Evolutionary conservation across 2,329 filamentous ascomycete species (phyloP).

Genomic region (Exophiala oligosperma): DNA sequence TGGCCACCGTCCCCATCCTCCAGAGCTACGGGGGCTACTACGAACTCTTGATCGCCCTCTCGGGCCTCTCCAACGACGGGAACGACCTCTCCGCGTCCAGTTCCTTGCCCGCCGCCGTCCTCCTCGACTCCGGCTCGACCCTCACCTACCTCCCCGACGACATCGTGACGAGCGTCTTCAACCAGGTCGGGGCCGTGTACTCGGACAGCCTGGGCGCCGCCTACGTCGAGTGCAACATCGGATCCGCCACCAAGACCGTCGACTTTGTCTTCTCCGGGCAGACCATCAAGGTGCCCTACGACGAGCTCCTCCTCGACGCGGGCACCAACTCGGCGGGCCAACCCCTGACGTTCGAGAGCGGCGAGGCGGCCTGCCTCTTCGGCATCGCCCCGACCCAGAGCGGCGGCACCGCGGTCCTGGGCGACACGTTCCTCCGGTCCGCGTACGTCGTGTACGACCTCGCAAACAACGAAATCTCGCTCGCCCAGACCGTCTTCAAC

Average conservation of each 20-base stretch:
- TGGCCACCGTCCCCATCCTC: constrained; percentile 69
- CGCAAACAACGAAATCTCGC: constrained; percentile 58
- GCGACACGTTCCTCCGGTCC: constrained; percentile 63
- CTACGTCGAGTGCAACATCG: constrained; percentile 55
- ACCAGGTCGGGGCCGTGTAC: constrained; percentile 60
- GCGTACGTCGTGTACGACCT: constrained; percentile 66
- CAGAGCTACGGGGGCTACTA: constrained; percentile 50
- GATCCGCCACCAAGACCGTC: constrained; percentile 50
- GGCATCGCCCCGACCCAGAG: constrained; percentile 53
- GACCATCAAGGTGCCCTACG: constrained; percentile 55
- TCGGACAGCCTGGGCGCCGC: constrained; percentile 53
- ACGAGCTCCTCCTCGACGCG: constrained; percentile 57
- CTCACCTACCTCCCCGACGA: constrained; percentile 65
- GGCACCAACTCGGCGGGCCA: constrained; percentile 42
- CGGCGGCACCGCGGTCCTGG: constrained; percentile 52
- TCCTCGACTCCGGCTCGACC: constrained; percentile 71
- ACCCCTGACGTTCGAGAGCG: constrained; percentile 36
- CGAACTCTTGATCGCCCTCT: constrained; percentile 71
- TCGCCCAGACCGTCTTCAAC: constrained; percentile 64
- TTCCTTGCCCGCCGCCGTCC: constrained; percentile 55
- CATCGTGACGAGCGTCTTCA: constrained; percentile 54
- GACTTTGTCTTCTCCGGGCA: constrained; percentile 59
- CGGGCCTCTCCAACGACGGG: constrained; percentile 47
- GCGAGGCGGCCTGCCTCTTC: constrained; percentile 42
- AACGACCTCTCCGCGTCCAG: constrained; percentile 22